These are phyloP conservation scores for Paraphoma chrysanthemicola DNA, from an alignment of 2,329 filamentous ascomycete genomes.

Conservation along the genomic window DNA sequence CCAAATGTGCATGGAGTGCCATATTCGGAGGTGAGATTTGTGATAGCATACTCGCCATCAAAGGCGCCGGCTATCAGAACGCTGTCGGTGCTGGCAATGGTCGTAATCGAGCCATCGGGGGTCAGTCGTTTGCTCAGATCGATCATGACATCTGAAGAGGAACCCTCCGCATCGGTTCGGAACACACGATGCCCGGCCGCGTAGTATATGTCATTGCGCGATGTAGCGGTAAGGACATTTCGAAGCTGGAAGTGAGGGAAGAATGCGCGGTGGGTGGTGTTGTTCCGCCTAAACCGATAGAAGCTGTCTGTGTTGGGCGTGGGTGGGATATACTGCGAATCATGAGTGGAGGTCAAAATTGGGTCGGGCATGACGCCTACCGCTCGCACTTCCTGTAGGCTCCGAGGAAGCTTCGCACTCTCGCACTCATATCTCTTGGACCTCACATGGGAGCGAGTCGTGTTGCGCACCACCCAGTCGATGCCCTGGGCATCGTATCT, in stretches of 20 bases:
- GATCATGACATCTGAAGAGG: constrained; percentile 52
- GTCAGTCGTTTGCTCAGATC: constrained; percentile 55
- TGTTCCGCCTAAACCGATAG: constrained; percentile 58
- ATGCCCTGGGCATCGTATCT: constrained; percentile 48
- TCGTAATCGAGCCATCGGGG: constrained; percentile 57
- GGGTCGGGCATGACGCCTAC: constrained; percentile 13
- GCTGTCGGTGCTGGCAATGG: constrained; percentile 58
- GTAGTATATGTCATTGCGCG: constrained; percentile 64
- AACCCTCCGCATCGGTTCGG: constrained; percentile 57
- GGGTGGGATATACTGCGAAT: constrained; percentile 14
- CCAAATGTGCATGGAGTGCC: constrained; percentile 50
- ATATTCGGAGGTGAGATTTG: constrained; percentile 47
- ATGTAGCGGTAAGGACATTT: constrained; percentile 62
- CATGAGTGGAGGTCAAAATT: constrained; percentile 12
- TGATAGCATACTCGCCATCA: constrained; percentile 63
- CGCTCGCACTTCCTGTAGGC: constrained; percentile 24
- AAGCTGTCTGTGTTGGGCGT: constrained; percentile 53
- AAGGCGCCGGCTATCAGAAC: constrained; percentile 64
- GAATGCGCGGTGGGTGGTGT: constrained; percentile 57
- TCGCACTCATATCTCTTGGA: constrained; percentile 33
- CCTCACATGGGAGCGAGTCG: constrained; percentile 32
- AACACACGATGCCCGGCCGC: constrained; percentile 56
- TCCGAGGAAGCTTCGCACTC: constrained; percentile 22
- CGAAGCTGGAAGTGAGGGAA: constrained; percentile 67
- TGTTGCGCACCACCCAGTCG: constrained; percentile 43